A percentile compares a stretch with the other conserved stretches of the same genome.
Conservation (phyloP, 257 asterid species). For the Gentiana dahurica region DNA sequence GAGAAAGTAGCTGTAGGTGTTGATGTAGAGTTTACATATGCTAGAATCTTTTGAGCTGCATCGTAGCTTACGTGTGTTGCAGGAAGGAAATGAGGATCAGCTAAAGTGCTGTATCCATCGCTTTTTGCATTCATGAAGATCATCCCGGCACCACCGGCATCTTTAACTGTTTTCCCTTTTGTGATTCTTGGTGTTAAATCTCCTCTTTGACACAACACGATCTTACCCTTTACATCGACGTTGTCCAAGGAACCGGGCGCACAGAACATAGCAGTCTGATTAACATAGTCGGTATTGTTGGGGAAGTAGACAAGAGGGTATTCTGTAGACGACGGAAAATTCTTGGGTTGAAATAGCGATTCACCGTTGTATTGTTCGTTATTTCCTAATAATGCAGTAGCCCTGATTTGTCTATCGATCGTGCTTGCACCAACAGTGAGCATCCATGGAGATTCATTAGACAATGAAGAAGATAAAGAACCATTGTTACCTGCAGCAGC, state of each 20-base stretch:
- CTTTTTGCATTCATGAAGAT: constrained; percentile 13
- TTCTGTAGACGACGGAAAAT: constrained; percentile 4
- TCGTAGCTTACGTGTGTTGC: constrained; percentile 13
- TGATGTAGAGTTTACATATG: constrained; percentile 15
- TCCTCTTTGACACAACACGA: constrained; percentile 17
- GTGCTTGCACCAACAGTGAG: background rate
- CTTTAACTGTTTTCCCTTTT: constrained; percentile 15
- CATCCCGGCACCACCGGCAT: constrained; percentile 24
- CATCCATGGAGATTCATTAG: too few species aligned
- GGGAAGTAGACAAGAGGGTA: constrained; percentile 16
- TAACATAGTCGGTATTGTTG: background rate
- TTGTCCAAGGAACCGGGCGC: constrained; percentile 4
- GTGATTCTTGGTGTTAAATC: constrained; percentile 2
- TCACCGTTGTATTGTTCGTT: constrained; percentile 7
- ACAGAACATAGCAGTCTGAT: background rate
- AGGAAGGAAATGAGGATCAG: constrained; percentile 14
- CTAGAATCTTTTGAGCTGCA: constrained; percentile 12
- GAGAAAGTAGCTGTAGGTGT: constrained; percentile 15
- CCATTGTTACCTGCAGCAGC: too few species aligned
- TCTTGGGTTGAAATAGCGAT: constrained; percentile 16
- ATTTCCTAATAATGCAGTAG: background rate
- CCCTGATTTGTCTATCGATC: background rate
- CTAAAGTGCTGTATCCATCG: constrained; percentile 17
- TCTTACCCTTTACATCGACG: constrained; percentile 16
- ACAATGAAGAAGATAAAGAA: too few species aligned